Base-by-base conservation (phyloP, 1,139 yeast species). In the Diutina ranongensis region DNA sequence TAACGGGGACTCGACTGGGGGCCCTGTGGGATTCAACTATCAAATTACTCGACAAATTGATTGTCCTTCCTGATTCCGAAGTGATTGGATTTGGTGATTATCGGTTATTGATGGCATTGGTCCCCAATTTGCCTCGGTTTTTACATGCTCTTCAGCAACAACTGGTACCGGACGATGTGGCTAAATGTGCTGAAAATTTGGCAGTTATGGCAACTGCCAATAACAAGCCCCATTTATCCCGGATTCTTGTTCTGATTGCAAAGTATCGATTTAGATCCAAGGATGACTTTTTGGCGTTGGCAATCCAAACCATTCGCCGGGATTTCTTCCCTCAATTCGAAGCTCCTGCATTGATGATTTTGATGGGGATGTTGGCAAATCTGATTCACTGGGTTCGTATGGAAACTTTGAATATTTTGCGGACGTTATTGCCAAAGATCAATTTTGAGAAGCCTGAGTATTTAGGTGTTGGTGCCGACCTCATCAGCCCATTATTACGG, bases 381-480 rank as follows among this genome's bases (percentile, higher is more conserved):
- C 80, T 76, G 52, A 74, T 73, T 5, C 68, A 74, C 0, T 88
- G 95, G 95, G 77, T 94, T 12, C 83, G 84, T 52, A 58, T 72
- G 13, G 96, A 92, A 60, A 78, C 94, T 0, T 72, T 94, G 78
- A 81, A 78, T 44, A 62, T 88, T 3, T 68, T 94, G 52, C 82
- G 83, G 52, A 75, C 78, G 45, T 62, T 92, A 10, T 75, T 94
- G 53, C 94, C 96, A 1, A 66, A 75, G 49, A 80, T 89, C 12
- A 92, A 92, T 57, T 68, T 89, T 48, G 78, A 78, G 45, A 68
- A 83, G 45, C 87, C 84, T 16, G 95, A 84, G 54, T 88, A 88
- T 58, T 72, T 77, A 36, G 95, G 95, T 2, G 83, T 88, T 44
- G 98, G 98, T 4, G 98, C 98, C 0, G 98, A 92, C 58, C 68